Evolutionary conservation across 768 basidiomycete genomes (phyloP), one percentile per base, ranked within the genome.

Genomic region (Multifurca ochricompacta): DNA sequence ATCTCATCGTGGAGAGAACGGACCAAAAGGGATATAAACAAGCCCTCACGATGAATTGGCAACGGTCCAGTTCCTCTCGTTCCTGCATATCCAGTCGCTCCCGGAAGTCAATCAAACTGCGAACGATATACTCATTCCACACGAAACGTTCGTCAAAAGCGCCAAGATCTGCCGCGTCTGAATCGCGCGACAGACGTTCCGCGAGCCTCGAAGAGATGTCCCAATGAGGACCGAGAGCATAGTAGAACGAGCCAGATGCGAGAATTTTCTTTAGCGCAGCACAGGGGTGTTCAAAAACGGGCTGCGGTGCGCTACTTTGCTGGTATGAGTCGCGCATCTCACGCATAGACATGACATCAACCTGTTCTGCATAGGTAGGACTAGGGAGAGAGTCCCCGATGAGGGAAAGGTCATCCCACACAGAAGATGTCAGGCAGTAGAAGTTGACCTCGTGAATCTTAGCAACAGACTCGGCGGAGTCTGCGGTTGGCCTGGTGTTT

Each of bases 121-220:
- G 77, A 41, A 94, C 79, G 49, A 98, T 83, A 63, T 85, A 94
- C 62, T 88, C 85, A 66, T 99, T 99, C 95, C 95, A 99, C 11
- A 98, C 80, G 65, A 94, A 95, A 47, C 89, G 79, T 50, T 83
- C 82, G 66, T 94, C 91, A 61, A 84, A 91, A n/a, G 74, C 71
- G 21, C 73, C 74, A 8, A 77, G 66, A 62, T 87, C 82, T 58
- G 67, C 65, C 35, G 69, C 59, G 35, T 64, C 70, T 50, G 66
- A 69, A 62, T 77, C 76, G 66, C 80, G 73, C 54, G 76, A 69
- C 46, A 93, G 68, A 3, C 93, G 80, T 31, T 82, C 77, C 14
- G 84, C 73, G 35, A 98, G 74, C 41, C 94, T 74, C 1, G 90
- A 85, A 4, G 92, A 92, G 28, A 98, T 72, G 68, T 98, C 94